phyloP scores from a whole-genome alignment of 2,329 filamentous ascomycete species.

The Cladosporium sp. region DNA sequence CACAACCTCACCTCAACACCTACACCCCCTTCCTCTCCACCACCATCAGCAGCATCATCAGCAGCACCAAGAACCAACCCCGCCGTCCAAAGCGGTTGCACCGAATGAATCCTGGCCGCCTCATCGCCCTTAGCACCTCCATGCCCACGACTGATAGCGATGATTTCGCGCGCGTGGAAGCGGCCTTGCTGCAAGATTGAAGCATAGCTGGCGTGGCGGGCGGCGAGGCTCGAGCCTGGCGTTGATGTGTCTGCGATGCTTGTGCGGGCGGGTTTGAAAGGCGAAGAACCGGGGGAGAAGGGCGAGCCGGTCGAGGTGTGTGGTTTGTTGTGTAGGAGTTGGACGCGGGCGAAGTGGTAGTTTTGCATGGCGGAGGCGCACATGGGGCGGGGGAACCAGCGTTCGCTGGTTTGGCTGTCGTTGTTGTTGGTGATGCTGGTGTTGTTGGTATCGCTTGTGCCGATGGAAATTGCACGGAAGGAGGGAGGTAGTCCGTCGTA shows the following conservation, averaged over 20 bases:
- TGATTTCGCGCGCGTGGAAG: slow-evolving; percentile 58
- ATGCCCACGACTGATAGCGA: slow-evolving; percentile 56
- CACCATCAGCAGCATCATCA: background rate
- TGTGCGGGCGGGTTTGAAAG: too few species aligned
- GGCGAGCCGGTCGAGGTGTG: slow-evolving; percentile 45
- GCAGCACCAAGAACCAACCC: slow-evolving; percentile 56
- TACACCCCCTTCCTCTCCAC: slow-evolving; percentile 17
- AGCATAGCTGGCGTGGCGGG: slow-evolving; percentile 53
- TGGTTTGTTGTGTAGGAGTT: slow-evolving; percentile 58
- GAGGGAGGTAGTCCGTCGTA: slow-evolving; percentile 55
- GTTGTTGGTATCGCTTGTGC: slow-evolving; percentile 26
- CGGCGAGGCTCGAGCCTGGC: slow-evolving; percentile 44
- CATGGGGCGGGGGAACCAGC: slow-evolving; percentile 61
- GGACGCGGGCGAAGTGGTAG: slow-evolving; percentile 61
- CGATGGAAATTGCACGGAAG: slow-evolving; percentile 53
- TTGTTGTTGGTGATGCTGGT: slow-evolving; percentile 33
- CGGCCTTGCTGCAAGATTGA: slow-evolving; percentile 54
- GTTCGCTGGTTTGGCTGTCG: slow-evolving; percentile 38
- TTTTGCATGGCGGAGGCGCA: slow-evolving; percentile 63
- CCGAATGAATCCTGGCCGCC: slow-evolving; percentile 54
- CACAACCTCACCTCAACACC: slow-evolving; percentile 38
- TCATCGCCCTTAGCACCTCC: slow-evolving; percentile 46
- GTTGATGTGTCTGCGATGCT: background rate
- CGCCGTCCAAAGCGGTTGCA: slow-evolving; percentile 59
- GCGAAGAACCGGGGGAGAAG: background rate